Conservation (phyloP, 768 basidiomycete species). For the Amanita jacksonii region DNA sequence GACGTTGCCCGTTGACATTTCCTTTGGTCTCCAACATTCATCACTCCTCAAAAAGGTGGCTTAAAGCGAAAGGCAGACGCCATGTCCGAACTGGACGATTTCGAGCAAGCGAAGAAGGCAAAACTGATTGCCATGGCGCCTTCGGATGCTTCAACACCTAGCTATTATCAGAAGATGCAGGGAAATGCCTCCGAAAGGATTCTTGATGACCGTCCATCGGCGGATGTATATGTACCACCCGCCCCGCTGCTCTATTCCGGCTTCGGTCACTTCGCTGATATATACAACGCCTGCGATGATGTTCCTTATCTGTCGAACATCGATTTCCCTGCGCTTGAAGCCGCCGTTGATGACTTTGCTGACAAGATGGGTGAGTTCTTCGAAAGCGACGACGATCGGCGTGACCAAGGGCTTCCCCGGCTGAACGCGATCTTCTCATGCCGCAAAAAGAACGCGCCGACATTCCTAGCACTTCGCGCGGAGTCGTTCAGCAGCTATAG, state of each 20-base stretch:
- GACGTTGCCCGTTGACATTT: too few species aligned
- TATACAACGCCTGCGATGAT: conserved; percentile 8
- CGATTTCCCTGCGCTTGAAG: conserved; percentile 2
- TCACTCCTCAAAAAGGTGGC: too few species aligned
- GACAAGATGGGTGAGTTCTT: conserved; percentile 9
- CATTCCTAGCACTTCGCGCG: conserved; percentile 3
- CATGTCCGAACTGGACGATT: neutral
- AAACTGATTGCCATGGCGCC: conserved; percentile 5
- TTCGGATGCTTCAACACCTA: conserved; percentile 4
- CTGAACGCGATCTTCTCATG: conserved; percentile 4
- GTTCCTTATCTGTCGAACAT: conserved; percentile 5
- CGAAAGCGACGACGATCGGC: conserved; percentile 4
- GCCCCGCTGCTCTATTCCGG: conserved; percentile 14
- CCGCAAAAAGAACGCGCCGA: conserved; percentile 2
- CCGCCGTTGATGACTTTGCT: conserved; percentile 12
- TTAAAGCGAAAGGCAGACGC: neutral
- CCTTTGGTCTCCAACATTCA: too few species aligned
- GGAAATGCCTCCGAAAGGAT: conserved; percentile 9
- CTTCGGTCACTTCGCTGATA: conserved; percentile 16
- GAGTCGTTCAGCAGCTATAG: conserved; percentile 2
- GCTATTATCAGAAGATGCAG: conserved; percentile 5
- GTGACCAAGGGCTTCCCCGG: conserved; percentile 4
- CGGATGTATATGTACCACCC: conserved; percentile 10
- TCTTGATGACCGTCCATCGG: conserved; percentile 15
- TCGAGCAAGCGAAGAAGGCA: conserved; percentile 6